Conservation (phyloP, 371 early-diverging fungal genomes). For the Mucor lusitanicus region DNA sequence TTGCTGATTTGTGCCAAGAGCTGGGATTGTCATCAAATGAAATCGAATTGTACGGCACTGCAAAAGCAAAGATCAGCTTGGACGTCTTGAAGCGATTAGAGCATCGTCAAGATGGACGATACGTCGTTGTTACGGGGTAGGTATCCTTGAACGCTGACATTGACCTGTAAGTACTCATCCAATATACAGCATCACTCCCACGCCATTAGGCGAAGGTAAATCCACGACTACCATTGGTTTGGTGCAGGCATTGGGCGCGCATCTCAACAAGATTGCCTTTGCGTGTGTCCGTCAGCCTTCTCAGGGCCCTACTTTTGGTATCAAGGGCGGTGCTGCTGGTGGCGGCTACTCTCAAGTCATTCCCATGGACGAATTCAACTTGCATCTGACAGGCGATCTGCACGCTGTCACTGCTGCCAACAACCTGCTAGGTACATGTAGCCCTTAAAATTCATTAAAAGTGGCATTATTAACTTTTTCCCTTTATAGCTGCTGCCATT, state of each 20-base stretch:
- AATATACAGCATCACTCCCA: conserved; percentile 83
- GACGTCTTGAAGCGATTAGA: conserved; percentile 80
- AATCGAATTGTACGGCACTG: conserved; percentile 83
- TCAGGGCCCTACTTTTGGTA: conserved; percentile 97
- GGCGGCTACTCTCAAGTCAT: conserved; percentile 97
- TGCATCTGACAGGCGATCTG: conserved; percentile 97
- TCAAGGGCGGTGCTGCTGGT: conserved; percentile 98
- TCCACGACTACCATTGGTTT: conserved; percentile 95
- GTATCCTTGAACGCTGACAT: too few relatives aligned
- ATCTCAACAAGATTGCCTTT: conserved; percentile 82
- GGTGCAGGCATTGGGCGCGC: conserved; percentile 91
- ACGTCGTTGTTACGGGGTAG: conserved; percentile 92
- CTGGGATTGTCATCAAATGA: conserved; percentile 72
- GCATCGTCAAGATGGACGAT: conserved; percentile 81
- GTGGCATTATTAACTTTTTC: not conserved
- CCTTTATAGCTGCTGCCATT: conserved; percentile 90
- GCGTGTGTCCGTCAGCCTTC: conserved; percentile 97
- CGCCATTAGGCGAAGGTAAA: conserved; percentile 97
- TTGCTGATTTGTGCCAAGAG: conserved; percentile 80
- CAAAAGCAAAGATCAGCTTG: conserved; percentile 88
- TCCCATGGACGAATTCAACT: conserved; percentile 97
- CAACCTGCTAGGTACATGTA: conserved; percentile 60
- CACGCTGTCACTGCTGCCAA: conserved; percentile 97
- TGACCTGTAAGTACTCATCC: too few relatives aligned
- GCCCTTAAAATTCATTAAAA: not conserved